phyloP scores from a whole-genome alignment of 2,329 filamentous ascomycete species.

The Emericellopsis atlantica region DNA sequence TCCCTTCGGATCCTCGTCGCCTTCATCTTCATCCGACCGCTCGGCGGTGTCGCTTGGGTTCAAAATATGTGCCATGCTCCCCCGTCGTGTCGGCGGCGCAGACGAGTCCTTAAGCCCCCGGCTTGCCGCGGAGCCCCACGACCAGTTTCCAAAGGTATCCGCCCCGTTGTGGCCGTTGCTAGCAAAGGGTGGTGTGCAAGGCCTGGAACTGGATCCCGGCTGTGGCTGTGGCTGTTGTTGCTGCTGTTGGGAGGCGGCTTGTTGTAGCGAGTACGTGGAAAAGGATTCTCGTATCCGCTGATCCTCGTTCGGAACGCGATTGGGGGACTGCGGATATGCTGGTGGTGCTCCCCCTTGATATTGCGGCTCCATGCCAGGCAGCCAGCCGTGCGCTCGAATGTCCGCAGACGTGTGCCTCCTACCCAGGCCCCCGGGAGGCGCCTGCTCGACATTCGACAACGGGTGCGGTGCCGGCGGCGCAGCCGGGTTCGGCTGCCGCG shows the following conservation, averaged over 20 bases:
- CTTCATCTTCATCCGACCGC: constrained; percentile 43
- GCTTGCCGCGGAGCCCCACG: constrained; percentile 36
- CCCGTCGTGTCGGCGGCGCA: constrained; percentile 40
- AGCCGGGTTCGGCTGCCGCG: constrained; percentile 48
- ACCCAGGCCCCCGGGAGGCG: constrained; percentile 53
- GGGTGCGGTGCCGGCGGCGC: constrained; percentile 58
- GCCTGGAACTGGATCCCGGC: constrained; percentile 31
- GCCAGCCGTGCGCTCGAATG: constrained; percentile 80
- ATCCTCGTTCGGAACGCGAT: constrained; percentile 33
- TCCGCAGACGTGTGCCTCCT: constrained; percentile 91
- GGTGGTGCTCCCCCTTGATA: constrained; percentile 44
- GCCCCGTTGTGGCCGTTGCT: constrained; percentile 20
- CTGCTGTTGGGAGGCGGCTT: constrained; percentile 15
- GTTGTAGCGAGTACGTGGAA: constrained; percentile 38
- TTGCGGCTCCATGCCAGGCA: constrained; percentile 43
- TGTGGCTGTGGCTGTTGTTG: no score
- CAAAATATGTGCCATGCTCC: constrained; percentile 52
- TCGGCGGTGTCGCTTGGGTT: constrained; percentile 46
- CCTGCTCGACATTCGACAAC: constrained; percentile 41
- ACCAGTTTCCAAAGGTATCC: constrained; percentile 42
- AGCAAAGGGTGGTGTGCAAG: constrained; percentile 38
- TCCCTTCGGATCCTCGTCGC: constrained; percentile 40
- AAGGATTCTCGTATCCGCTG: constrained; percentile 44
- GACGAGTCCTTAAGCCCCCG: constrained; percentile 40
- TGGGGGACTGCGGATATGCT: constrained; percentile 44